Percentiles rank a stretch among this genome's conserved stretches.
Conservation (phyloP, 495 filamentous ascomycete species). For the Penicillium bovifimosum region DNA sequence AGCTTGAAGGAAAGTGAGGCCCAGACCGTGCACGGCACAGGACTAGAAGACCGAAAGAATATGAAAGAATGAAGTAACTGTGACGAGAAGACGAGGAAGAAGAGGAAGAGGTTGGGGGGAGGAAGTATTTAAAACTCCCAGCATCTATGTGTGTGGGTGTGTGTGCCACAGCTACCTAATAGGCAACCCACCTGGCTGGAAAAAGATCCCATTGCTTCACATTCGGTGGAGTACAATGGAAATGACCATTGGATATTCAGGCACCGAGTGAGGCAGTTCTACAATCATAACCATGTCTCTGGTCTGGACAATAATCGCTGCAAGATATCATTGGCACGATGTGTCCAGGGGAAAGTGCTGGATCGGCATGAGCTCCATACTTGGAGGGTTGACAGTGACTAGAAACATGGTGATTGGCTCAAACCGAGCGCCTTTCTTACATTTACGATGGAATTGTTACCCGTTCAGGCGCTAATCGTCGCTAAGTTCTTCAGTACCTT, state of each 20-base stretch:
- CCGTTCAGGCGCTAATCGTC: neutral
- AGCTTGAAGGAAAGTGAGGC: conserved; percentile 20
- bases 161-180: conserved; percentile 14
- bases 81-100: conserved; percentile 3
- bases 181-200: conserved; percentile 4
- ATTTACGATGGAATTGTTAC: neutral
- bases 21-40: conserved; percentile 40
- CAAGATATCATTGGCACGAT: conserved; percentile 1
- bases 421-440: neutral
- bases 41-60: conserved; percentile 23
- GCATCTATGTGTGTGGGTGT: conserved; percentile 11
- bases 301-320: neutral
- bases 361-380: conserved; percentile 2
- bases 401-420: conserved; percentile 10
- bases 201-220: neutral
- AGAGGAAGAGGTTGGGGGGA: neutral
- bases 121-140: conserved; percentile 11
- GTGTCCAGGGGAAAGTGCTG: conserved; percentile 13
- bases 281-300: neutral
- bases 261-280: conserved; percentile 2
- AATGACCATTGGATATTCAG: neutral
- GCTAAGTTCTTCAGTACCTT: neutral
- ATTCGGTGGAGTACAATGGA: neutral
- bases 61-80: conserved; percentile 7
- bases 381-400: conserved; percentile 7